Evolutionary conservation across 2,329 filamentous ascomycete genomes (phyloP).

Genomic region (Xylariaceae sp.): DNA sequence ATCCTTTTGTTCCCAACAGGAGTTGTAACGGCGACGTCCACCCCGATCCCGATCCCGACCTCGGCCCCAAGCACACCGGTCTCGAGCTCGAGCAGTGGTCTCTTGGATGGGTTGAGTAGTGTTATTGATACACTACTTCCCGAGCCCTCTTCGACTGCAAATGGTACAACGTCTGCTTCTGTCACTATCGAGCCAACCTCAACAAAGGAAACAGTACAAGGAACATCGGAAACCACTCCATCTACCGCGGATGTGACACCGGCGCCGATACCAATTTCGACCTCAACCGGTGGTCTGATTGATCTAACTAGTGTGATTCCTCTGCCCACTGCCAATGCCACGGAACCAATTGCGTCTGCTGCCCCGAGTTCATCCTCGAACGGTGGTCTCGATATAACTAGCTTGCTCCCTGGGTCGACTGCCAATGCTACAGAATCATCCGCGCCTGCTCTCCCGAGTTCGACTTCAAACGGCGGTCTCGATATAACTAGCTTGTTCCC

Average conservation of each 20-base stretch:
- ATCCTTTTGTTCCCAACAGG: conserved; percentile 41
- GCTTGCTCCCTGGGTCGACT: not conserved
- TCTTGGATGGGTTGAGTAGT: conserved; percentile 32
- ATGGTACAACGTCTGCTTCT: conserved; percentile 6
- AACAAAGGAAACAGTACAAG: conserved; percentile 3
- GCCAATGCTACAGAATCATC: conserved; percentile 28
- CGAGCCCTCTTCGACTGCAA: conserved; percentile 7
- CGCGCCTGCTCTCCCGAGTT: not conserved
- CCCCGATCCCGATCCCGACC: conserved; percentile 20
- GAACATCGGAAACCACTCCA: not conserved
- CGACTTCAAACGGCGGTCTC: not conserved
- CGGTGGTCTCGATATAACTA: not conserved
- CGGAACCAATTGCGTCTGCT: conserved; percentile 16
- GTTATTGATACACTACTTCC: conserved; percentile 14
- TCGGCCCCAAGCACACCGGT: conserved; percentile 23
- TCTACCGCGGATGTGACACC: conserved; percentile 7
- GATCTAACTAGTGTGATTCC: conserved; percentile 21
- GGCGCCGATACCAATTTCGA: conserved; percentile 15
- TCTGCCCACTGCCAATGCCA: conserved; percentile 25
- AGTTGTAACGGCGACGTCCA: conserved; percentile 32
- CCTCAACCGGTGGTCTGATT: conserved; percentile 6
- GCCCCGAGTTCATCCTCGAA: not conserved
- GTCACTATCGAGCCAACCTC: conserved; percentile 6
- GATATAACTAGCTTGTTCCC: conserved; percentile 14
- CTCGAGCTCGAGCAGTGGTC: conserved; percentile 32